phyloP scores from a whole-genome alignment of 805 yeast genomes.

The Metschnikowia bowlesiae region DNA sequence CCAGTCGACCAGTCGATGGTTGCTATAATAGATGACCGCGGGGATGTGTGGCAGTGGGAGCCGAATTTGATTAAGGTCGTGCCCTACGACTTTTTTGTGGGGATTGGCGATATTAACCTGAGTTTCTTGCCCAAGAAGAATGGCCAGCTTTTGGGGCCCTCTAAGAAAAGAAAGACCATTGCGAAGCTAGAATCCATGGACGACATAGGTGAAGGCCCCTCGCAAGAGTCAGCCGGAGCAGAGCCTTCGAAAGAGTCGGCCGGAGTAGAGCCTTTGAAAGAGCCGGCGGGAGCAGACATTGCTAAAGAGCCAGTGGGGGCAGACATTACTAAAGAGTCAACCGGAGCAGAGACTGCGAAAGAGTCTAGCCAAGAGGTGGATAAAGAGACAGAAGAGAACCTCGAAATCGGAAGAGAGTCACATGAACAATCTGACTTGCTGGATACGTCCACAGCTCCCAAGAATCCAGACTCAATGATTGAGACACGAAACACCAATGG shows the following conservation, averaged over 20 bases:
- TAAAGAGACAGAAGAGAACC: too few species aligned
- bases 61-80: constrained; percentile 85
- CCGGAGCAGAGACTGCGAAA: neutral
- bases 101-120: constrained; percentile 95
- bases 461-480: neutral
- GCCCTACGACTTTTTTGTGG: constrained; percentile 94
- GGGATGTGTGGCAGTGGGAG: constrained; percentile 99
- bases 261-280: neutral
- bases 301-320: neutral
- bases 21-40: constrained; percentile 93
- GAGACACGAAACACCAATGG: neutral
- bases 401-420: too few species aligned
- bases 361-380: neutral
- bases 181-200: constrained; percentile 49
- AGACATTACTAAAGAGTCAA: neutral
- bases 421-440: too few species aligned
- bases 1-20: constrained; percentile 98
- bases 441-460: neutral
- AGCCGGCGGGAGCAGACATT: neutral
- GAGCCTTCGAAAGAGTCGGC: neutral
- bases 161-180: constrained; percentile 54
- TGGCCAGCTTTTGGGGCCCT: constrained; percentile 53
- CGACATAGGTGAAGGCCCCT: neutral
- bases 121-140: constrained; percentile 82
- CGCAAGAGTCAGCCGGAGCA: neutral